Conservation (phyloP, 2,329 filamentous ascomycete species). For the Aspergillaceae sp. region DNA sequence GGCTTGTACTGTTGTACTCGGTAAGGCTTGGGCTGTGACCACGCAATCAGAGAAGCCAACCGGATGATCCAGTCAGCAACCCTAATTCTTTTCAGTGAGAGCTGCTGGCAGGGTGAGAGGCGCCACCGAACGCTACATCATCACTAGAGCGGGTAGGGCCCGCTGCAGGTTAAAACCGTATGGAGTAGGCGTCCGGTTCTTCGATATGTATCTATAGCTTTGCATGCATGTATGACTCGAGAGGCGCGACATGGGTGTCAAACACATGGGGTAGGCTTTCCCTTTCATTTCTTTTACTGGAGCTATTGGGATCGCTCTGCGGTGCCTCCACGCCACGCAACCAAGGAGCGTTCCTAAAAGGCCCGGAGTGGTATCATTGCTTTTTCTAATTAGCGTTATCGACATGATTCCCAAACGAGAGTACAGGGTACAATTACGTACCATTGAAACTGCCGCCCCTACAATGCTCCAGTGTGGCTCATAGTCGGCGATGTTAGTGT, state of each 20-base stretch:
- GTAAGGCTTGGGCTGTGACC: too few species aligned
- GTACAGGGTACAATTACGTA: neutral
- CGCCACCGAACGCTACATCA: neutral
- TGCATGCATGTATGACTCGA: neutral
- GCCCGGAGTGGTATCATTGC: conserved; percentile 3
- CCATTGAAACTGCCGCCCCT: too few species aligned
- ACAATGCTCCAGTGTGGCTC: too few species aligned
- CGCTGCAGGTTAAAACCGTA: neutral
- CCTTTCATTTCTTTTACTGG: neutral
- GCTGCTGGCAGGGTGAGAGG: neutral
- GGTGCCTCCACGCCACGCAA: neutral
- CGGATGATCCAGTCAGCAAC: neutral
- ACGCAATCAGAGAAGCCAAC: too few species aligned
- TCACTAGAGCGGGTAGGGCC: neutral
- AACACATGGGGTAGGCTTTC: neutral
- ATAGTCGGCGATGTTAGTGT: neutral
- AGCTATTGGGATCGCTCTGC: neutral
- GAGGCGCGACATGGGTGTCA: conserved; percentile 1
- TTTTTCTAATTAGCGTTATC: conserved; percentile 1
- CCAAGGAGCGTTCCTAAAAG: neutral
- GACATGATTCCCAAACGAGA: neutral
- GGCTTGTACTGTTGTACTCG: too few species aligned
- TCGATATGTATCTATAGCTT: neutral
- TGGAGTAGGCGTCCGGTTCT: neutral
- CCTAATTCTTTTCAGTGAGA: neutral